A percentile compares a stretch with the other conserved stretches of the same genome.
Evolutionary conservation across 768 basidiomycete species (phyloP).

Genomic region (Royoungia palumana): DNA sequence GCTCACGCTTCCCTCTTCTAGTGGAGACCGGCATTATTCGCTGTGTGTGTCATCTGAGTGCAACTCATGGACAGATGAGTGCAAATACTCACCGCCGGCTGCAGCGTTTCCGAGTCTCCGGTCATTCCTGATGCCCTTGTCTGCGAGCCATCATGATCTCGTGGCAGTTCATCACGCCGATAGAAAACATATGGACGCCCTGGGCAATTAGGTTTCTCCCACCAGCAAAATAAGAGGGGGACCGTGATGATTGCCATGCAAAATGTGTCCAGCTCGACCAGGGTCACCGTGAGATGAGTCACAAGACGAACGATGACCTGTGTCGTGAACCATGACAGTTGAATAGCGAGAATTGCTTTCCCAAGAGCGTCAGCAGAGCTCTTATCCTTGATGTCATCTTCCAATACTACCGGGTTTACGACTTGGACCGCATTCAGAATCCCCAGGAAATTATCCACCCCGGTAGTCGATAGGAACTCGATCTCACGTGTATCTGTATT

Average conservation of each 20-base stretch:
- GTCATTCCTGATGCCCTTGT: background rate
- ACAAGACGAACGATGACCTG: background rate
- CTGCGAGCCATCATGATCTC: too few species aligned
- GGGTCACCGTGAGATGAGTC: background rate
- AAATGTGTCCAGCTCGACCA: background rate
- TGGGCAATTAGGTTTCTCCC: background rate
- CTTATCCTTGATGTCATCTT: slow-evolving; percentile 1
- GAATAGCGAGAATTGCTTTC: background rate
- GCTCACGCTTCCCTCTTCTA: background rate
- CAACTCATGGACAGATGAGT: background rate
- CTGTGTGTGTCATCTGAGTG: background rate
- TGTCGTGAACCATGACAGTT: background rate
- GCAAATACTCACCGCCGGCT: background rate
- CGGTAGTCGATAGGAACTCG: too few species aligned
- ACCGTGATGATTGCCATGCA: background rate
- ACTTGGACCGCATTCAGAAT: background rate
- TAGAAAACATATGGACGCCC: background rate
- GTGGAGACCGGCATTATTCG: background rate
- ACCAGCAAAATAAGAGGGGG: background rate
- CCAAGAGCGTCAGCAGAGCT: background rate
- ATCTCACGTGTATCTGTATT: background rate
- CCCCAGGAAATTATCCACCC: background rate
- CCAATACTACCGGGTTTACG: background rate
- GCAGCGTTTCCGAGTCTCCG: background rate
- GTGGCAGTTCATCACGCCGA: too few species aligned